phyloP scores from a whole-genome alignment of 2,329 filamentous ascomycete species.

The Fusarium sp. region DNA sequence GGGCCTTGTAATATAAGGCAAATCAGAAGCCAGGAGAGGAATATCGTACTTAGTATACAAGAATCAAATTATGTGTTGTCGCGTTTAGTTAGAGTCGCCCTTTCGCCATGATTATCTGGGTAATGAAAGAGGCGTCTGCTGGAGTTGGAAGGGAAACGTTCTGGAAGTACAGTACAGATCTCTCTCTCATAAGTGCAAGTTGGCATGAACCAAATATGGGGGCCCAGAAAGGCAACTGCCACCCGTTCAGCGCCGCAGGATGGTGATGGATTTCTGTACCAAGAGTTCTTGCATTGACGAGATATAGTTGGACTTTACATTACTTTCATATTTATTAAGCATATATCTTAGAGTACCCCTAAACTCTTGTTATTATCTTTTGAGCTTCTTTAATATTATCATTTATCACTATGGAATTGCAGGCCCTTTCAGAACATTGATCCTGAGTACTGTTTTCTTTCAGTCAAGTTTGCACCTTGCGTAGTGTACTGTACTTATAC shows the following conservation, averaged over 20 bases:
- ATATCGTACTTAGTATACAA: slow-evolving; percentile 41
- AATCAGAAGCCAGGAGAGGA: not conserved
- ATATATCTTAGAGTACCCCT: not conserved
- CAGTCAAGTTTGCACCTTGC: not conserved
- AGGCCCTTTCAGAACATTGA: not conserved
- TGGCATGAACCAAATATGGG: slow-evolving; percentile 41
- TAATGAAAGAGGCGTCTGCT: slow-evolving; percentile 25
- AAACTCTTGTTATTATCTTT: not conserved
- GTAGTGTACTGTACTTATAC: not conserved
- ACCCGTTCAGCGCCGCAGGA: slow-evolving; percentile 11
- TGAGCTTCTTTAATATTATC: not conserved
- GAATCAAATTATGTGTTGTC: slow-evolving; percentile 29
- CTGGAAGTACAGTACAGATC: slow-evolving; percentile 40
- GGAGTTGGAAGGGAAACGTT: slow-evolving; percentile 36
- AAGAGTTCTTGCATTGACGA: not conserved
- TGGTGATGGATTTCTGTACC: slow-evolving; percentile 12
- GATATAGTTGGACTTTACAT: not conserved
- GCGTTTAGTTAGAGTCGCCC: slow-evolving; percentile 22
- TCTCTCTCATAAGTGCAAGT: slow-evolving; percentile 41
- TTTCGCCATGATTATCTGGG: slow-evolving; percentile 35
- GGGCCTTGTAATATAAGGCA: not conserved
- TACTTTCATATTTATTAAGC: not conserved
- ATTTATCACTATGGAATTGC: no score
- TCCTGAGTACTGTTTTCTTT: not conserved
- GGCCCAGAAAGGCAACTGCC: slow-evolving; percentile 30